A percentile compares a stretch with the other conserved stretches of the same genome.
Evolutionary conservation across 2,329 filamentous ascomycete genomes (phyloP).

Genomic region (Ceratocystis colombiana): DNA sequence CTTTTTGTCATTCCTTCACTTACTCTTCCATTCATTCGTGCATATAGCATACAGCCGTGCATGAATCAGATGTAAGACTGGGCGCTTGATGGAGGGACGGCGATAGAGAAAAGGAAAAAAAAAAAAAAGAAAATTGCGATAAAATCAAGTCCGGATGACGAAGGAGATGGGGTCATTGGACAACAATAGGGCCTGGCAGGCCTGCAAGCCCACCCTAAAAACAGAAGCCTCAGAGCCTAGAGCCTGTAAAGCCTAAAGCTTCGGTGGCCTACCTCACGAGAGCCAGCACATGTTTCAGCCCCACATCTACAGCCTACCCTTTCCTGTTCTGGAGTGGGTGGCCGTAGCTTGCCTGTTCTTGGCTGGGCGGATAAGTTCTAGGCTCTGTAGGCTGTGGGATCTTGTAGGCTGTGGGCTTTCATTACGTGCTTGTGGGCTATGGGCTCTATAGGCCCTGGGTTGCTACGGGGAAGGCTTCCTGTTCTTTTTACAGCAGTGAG

Average conservation of each 20-base stretch:
- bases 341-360: neutral
- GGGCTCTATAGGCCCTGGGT: constrained; percentile 8
- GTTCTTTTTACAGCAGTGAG: neutral
- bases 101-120: neutral
- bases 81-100: neutral
- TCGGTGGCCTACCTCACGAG: neutral
- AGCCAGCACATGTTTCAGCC: neutral
- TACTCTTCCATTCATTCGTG: neutral
- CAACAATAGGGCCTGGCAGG: neutral
- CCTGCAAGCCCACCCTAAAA: neutral
- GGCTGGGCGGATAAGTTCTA: neutral
- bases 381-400: neutral
- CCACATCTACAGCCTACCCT: neutral
- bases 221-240: neutral
- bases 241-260: neutral
- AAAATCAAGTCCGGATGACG: neutral
- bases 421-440: neutral
- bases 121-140: neutral
- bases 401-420: neutral
- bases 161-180: neutral
- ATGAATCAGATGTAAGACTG: constrained; percentile 7
- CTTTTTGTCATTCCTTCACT: neutral
- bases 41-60: neutral
- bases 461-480: neutral
- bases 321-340: constrained; percentile 1